phyloP scores from a whole-genome alignment of 768 basidiomycete species.

The Phlebiopsis flavidoalba region DNA sequence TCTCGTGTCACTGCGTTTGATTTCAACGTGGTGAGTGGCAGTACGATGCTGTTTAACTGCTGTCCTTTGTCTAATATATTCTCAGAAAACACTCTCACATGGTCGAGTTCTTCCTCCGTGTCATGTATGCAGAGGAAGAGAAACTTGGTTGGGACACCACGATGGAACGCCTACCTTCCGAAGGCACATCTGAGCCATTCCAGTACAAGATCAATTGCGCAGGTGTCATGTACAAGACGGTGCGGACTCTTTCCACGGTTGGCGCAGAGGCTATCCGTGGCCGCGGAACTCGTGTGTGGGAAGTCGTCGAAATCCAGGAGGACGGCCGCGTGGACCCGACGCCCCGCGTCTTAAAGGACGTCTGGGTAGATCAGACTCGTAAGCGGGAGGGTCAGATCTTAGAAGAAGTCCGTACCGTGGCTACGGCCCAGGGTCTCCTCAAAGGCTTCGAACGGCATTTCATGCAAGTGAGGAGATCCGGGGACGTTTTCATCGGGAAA shows the following conservation, averaged over 20 bases:
- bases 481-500: too few relatives aligned
- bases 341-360: constrained; percentile 8
- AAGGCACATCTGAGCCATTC: neutral
- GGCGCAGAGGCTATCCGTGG: constrained; percentile 8
- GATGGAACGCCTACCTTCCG: neutral
- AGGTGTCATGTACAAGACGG: neutral
- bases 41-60: too few relatives aligned
- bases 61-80: neutral
- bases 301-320: neutral
- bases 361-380: constrained; percentile 9
- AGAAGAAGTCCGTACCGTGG: neutral
- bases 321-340: neutral
- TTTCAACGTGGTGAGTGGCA: constrained; percentile 10
- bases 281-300: constrained; percentile 14
- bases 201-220: neutral
- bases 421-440: neutral
- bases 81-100: neutral
- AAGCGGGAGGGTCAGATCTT: neutral
- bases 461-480: too few relatives aligned
- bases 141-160: neutral
- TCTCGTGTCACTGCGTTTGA: constrained; percentile 16
- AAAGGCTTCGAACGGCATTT: too few relatives aligned
- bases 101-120: neutral
- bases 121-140: neutral
- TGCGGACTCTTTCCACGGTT: neutral